Percentiles rank a stretch among this genome's conserved stretches.
Conservation (phyloP, 306 rosid genomes). For the Cicer chorassanicum region DNA sequence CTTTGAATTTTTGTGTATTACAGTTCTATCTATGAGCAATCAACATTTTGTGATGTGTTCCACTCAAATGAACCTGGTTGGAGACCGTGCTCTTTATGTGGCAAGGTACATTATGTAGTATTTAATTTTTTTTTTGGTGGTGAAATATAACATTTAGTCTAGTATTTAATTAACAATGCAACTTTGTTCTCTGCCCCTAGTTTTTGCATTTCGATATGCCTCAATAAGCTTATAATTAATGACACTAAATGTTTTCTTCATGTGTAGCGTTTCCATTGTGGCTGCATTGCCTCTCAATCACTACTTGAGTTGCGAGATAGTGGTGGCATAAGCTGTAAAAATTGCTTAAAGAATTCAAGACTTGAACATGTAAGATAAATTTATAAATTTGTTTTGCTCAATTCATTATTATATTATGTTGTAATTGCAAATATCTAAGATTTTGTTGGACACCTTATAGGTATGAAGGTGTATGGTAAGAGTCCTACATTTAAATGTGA, state of each 20-base stretch:
- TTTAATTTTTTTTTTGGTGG: no score
- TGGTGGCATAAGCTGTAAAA: slow-evolving; percentile 78
- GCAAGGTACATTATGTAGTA: slow-evolving; percentile 62
- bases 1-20: slow-evolving; percentile 14
- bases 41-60: slow-evolving; percentile 67
- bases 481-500: no score
- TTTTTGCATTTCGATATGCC: slow-evolving; percentile 1
- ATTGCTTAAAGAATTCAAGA: slow-evolving; percentile 58
- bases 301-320: slow-evolving; percentile 72
- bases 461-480: no score
- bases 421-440: background rate
- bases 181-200: background rate
- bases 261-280: slow-evolving; percentile 85
- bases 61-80: slow-evolving; percentile 84
- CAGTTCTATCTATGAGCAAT: slow-evolving; percentile 85
- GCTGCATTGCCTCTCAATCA: slow-evolving; percentile 71
- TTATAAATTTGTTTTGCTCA: background rate
- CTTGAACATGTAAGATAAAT: slow-evolving; percentile 58
- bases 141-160: no score
- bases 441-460: background rate
- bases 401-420: background rate
- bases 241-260: slow-evolving; percentile 32
- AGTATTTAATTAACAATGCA: background rate
- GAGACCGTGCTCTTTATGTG: slow-evolving; percentile 78
- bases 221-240: background rate